These are phyloP conservation scores for Colletotrichum sp. DNA, from an alignment of 2,329 filamentous ascomycete genomes.

Conservation along the genomic window DNA sequence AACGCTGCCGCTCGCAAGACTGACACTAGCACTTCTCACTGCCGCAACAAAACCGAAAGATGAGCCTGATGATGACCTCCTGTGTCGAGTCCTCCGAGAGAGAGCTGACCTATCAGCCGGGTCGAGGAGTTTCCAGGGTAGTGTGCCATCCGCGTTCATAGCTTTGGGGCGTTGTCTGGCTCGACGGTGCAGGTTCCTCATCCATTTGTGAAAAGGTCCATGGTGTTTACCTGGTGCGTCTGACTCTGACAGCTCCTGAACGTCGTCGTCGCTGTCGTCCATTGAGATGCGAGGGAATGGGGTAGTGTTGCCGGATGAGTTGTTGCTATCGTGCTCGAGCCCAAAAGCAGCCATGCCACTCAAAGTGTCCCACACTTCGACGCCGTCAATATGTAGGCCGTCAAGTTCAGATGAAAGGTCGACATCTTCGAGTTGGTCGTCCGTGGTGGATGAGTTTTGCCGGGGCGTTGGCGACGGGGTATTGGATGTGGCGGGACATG, in stretches of 20 bases:
- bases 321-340: conserved; percentile 35
- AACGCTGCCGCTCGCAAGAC: conserved; percentile 74
- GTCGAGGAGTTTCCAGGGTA: conserved; percentile 38
- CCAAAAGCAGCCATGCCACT: conserved; percentile 46
- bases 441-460: conserved; percentile 22
- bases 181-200: conserved; percentile 70
- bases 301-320: conserved; percentile 8
- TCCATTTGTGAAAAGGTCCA: conserved; percentile 73
- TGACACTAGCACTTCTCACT: conserved; percentile 81
- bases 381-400: conserved; percentile 28
- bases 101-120: conserved; percentile 26
- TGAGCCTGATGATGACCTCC: conserved; percentile 71
- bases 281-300: conserved; percentile 26
- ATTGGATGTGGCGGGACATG: conserved; percentile 40
- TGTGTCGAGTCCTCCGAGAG: conserved; percentile 41
- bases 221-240: conserved; percentile 19
- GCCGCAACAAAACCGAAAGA: conserved; percentile 82
- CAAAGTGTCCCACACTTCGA: conserved; percentile 40
- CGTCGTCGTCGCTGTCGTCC: conserved; percentile 22
- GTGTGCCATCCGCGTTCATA: conserved; percentile 27
- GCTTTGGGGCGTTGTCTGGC: conserved; percentile 44
- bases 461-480: conserved; percentile 25
- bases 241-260: background rate
- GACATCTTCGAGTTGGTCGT: conserved; percentile 34
- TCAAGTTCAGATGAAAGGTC: conserved; percentile 32